A percentile compares a stretch with the other conserved stretches of the same genome.
Conservation (phyloP, 371 early-diverging fungal species). For the Syncephalastrum racemosum region DNA sequence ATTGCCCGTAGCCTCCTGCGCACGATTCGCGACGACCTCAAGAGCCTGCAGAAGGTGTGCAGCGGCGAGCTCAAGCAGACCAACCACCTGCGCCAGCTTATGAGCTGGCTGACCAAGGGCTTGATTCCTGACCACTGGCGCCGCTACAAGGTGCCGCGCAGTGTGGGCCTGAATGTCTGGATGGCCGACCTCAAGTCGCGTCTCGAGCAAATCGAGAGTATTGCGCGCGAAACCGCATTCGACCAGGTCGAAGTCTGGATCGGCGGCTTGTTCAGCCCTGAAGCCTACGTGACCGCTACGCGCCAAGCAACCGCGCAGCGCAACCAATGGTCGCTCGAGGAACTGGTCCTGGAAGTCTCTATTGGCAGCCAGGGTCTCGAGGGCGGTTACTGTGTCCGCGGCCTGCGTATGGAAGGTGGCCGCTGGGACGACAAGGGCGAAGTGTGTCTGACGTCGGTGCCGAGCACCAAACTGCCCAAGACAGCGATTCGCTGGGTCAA, state of each 20-base stretch:
- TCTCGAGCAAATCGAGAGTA: slow-evolving; percentile 61
- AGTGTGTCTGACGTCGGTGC: slow-evolving; percentile 55
- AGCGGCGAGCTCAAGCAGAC: slow-evolving; percentile 82
- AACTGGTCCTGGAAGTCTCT: slow-evolving; percentile 57
- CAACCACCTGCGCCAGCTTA: slow-evolving; percentile 75
- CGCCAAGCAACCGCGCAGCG: slow-evolving; percentile 83
- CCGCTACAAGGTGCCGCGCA: slow-evolving; percentile 70
- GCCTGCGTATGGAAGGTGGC: slow-evolving; percentile 72
- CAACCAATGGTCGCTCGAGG: slow-evolving; percentile 67
- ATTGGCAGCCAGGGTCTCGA: slow-evolving; percentile 27
- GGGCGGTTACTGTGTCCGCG: slow-evolving; percentile 38
- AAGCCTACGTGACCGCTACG: slow-evolving; percentile 91
- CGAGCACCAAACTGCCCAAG: slow-evolving; percentile 40
- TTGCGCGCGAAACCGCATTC: slow-evolving; percentile 49
- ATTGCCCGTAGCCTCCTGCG: slow-evolving; percentile 64
- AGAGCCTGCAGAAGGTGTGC: slow-evolving; percentile 65
- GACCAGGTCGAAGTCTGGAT: slow-evolving; percentile 66
- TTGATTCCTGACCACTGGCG: slow-evolving; percentile 81
- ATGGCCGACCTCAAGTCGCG: slow-evolving; percentile 72
- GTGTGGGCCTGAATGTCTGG: slow-evolving; percentile 67
- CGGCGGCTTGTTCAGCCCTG: slow-evolving; percentile 89
- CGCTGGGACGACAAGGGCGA: slow-evolving; percentile 46
- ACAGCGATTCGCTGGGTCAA: slow-evolving; percentile 55
- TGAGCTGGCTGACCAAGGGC: slow-evolving; percentile 70
- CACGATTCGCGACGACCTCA: slow-evolving; percentile 68